Conservation (phyloP, 2,329 filamentous ascomycete species). For the Kalmusia sp. region DNA sequence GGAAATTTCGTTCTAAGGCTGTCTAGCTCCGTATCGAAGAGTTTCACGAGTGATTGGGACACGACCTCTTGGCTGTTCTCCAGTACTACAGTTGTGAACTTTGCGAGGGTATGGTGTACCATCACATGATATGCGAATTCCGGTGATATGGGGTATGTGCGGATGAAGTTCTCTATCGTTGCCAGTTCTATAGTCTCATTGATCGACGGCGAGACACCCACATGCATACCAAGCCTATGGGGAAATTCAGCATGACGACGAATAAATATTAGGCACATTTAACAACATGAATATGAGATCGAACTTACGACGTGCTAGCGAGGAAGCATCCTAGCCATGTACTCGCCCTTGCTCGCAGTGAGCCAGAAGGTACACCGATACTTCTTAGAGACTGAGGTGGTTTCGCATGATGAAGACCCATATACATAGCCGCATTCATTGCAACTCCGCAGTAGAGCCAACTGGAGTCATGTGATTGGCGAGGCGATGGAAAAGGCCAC, state of each 20-base stretch:
- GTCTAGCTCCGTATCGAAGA: constrained; percentile 30
- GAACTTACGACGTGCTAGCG: constrained; percentile 25
- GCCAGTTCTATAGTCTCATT: constrained; percentile 22
- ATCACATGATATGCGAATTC: constrained; percentile 31
- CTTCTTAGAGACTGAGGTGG: constrained; percentile 20
- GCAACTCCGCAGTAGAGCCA: constrained; percentile 32
- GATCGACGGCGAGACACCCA: constrained; percentile 24
- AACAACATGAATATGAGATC: neutral
- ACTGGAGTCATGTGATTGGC: constrained; percentile 24
- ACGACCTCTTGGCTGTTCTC: constrained; percentile 24
- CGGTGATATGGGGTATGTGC: constrained; percentile 19
- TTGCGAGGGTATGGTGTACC: constrained; percentile 29
- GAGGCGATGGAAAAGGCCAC: constrained; percentile 22
- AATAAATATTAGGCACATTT: neutral
- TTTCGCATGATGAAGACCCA: constrained; percentile 27
- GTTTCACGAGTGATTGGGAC: constrained; percentile 24
- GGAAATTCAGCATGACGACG: neutral
- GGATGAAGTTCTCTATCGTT: constrained; percentile 26
- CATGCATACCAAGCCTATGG: constrained; percentile 24
- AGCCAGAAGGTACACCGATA: constrained; percentile 22
- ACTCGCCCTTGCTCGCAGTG: constrained; percentile 20
- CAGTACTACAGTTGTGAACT: constrained; percentile 26
- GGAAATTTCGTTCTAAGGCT: constrained; percentile 19
- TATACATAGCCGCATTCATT: constrained; percentile 29
- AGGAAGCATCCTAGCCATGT: constrained; percentile 33